Percentiles rank a stretch among this genome's conserved stretches.
Evolutionary conservation across 192 early-diverging fungal species (phyloP).

Genomic region (Physocladia obscura): DNA sequence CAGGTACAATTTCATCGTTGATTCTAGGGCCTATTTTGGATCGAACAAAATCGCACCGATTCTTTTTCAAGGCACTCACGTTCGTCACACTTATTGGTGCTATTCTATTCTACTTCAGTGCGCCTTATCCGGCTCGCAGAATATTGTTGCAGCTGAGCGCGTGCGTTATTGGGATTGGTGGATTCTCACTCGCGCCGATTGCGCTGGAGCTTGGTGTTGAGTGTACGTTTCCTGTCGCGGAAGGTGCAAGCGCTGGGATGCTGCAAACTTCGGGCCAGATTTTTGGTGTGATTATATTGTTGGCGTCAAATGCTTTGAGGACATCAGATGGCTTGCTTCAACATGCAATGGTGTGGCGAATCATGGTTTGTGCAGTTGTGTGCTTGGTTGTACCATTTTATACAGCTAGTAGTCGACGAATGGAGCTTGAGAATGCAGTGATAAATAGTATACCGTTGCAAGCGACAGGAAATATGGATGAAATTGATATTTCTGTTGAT

Average conservation of each 20-base stretch:
- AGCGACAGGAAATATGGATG: no score
- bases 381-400: slow-evolving; percentile 14
- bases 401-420: slow-evolving; percentile 2
- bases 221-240: slow-evolving; percentile 32
- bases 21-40: slow-evolving; percentile 57
- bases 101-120: slow-evolving; percentile 29
- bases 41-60: slow-evolving; percentile 53
- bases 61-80: slow-evolving; percentile 35
- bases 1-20: slow-evolving; percentile 59
- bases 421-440: slow-evolving; percentile 25
- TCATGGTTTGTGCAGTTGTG: neutral
- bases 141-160: slow-evolving; percentile 10
- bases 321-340: neutral
- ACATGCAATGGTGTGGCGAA: neutral
- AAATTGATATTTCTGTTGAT: no score
- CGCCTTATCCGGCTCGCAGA: slow-evolving; percentile 2
- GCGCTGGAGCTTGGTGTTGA: slow-evolving; percentile 35
- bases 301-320: slow-evolving; percentile 30
- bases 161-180: slow-evolving; percentile 28
- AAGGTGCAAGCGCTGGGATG: slow-evolving; percentile 30
- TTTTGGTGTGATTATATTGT: slow-evolving; percentile 18
- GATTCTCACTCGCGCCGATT: slow-evolving; percentile 27
- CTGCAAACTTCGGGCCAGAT: slow-evolving; percentile 22
- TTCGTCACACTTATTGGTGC: slow-evolving; percentile 1
- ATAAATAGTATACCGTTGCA: no score